Evolutionary conservation across 2,329 filamentous ascomycete species (phyloP).

Genomic region (Xylariaceae sp.): DNA sequence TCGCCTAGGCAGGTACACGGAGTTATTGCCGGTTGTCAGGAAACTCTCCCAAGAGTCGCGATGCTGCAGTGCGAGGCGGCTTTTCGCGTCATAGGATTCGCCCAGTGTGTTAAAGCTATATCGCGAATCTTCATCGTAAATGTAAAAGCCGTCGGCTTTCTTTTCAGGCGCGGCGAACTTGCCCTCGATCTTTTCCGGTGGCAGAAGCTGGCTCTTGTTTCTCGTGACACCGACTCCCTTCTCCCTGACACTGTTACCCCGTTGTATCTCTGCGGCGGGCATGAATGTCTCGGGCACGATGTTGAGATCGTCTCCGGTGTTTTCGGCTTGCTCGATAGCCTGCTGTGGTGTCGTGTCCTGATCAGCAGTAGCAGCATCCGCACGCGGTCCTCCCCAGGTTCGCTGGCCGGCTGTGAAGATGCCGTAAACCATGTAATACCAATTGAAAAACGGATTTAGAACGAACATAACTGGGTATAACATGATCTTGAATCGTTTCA

Average conservation of each 20-base stretch:
- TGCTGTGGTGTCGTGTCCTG: constrained; percentile 70
- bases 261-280: constrained; percentile 49
- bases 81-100: constrained; percentile 34
- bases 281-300: constrained; percentile 83
- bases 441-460: constrained; percentile 95
- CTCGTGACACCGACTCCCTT: constrained; percentile 40
- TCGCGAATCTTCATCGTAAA: constrained; percentile 64
- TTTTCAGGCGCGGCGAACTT: constrained; percentile 70
- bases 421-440: constrained; percentile 96
- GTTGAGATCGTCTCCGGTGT: constrained; percentile 81
- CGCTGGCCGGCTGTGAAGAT: constrained; percentile 92
- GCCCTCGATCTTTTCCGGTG: constrained; percentile 70
- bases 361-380: constrained; percentile 80
- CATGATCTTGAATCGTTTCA: constrained; percentile 89
- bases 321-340: constrained; percentile 76
- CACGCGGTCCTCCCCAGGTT: constrained; percentile 92
- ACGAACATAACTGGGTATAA: constrained; percentile 95
- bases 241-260: constrained; percentile 29
- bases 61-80: constrained; percentile 47
- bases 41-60: constrained; percentile 65
- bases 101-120: constrained; percentile 46
- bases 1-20: constrained; percentile 61
- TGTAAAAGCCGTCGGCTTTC: constrained; percentile 64
- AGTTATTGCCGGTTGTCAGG: constrained; percentile 55
- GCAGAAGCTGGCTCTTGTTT: constrained; percentile 60